Evolutionary conservation across 352 stramenopile genomes (phyloP).

Genomic region (Pythium pyrilobum): DNA sequence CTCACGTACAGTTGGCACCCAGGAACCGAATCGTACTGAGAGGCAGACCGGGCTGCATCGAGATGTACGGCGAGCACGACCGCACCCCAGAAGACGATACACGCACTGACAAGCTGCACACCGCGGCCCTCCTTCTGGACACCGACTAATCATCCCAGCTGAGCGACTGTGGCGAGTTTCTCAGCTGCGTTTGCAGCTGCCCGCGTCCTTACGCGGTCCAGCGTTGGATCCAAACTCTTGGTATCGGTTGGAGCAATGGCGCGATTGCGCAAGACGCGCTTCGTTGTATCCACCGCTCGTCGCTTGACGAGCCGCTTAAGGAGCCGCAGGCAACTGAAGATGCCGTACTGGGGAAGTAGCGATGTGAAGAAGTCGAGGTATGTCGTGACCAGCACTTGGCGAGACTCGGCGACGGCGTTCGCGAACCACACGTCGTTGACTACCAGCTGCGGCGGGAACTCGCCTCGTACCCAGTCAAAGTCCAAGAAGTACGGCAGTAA

Average conservation of each 20-base stretch:
- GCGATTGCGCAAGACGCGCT: too few relatives aligned
- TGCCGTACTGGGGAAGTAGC: conserved; percentile 11
- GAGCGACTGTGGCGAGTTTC: too few relatives aligned
- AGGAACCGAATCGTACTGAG: neutral
- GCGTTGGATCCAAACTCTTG: too few relatives aligned
- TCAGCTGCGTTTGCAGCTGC: too few relatives aligned
- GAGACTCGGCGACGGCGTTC: conserved; percentile 4
- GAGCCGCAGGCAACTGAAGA: too few relatives aligned
- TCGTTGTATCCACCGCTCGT: too few relatives aligned
- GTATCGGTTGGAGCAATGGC: too few relatives aligned
- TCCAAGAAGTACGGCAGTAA: neutral
- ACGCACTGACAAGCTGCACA: too few relatives aligned
- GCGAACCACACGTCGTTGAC: conserved; percentile 11
- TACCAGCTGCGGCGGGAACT: neutral
- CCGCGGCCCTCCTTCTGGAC: too few relatives aligned
- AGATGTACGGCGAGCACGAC: neutral
- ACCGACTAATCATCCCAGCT: too few relatives aligned
- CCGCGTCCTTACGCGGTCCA: too few relatives aligned
- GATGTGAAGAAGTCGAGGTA: conserved; percentile 4
- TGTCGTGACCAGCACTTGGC: conserved; percentile 15
- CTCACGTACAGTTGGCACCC: neutral
- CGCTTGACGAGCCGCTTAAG: too few relatives aligned
- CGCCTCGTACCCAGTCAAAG: neutral
- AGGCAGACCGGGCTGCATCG: neutral
- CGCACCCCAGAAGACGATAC: neutral